A percentile compares a stretch with the other conserved stretches of the same genome.
phyloP scores from a whole-genome alignment of 768 basidiomycete genomes.

The Tylopilus felleus region DNA sequence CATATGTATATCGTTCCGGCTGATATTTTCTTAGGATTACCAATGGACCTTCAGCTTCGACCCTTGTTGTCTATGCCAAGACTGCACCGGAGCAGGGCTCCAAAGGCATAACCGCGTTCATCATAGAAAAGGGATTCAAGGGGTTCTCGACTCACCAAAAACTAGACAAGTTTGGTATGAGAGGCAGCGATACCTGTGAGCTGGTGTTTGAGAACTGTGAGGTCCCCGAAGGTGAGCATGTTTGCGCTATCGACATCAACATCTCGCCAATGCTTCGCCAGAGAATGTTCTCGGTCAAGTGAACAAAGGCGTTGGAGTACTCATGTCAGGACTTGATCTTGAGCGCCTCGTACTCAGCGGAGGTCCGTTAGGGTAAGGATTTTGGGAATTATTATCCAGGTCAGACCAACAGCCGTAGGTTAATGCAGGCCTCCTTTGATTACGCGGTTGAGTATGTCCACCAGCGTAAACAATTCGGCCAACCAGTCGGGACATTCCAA shows the following conservation, averaged over 20 bases:
- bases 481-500: conserved; percentile 86
- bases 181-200: conserved; percentile 94
- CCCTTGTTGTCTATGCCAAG: conserved; percentile 91
- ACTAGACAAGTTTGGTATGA: conserved; percentile 95
- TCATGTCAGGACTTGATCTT: conserved; percentile 93
- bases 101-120: conserved; percentile 90
- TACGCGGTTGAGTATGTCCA: conserved; percentile 87
- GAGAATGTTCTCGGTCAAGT: conserved; percentile 83
- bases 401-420: conserved; percentile 37
- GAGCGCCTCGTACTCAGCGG: conserved; percentile 90
- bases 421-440: conserved; percentile 95
- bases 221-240: conserved; percentile 72
- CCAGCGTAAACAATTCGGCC: conserved; percentile 87
- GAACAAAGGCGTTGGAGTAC: conserved; percentile 76
- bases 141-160: conserved; percentile 91
- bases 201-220: conserved; percentile 88
- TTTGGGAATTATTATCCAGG: background rate
- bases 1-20: background rate
- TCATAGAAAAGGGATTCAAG: conserved; percentile 76
- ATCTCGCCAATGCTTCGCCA: conserved; percentile 27
- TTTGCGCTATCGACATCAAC: background rate
- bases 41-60: conserved; percentile 89
- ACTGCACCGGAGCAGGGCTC: conserved; percentile 72
- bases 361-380: conserved; percentile 77
- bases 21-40: conserved; percentile 68